Evolutionary conservation across 805 yeast species (phyloP).

Genomic region (Barnettozyma vustinii): DNA sequence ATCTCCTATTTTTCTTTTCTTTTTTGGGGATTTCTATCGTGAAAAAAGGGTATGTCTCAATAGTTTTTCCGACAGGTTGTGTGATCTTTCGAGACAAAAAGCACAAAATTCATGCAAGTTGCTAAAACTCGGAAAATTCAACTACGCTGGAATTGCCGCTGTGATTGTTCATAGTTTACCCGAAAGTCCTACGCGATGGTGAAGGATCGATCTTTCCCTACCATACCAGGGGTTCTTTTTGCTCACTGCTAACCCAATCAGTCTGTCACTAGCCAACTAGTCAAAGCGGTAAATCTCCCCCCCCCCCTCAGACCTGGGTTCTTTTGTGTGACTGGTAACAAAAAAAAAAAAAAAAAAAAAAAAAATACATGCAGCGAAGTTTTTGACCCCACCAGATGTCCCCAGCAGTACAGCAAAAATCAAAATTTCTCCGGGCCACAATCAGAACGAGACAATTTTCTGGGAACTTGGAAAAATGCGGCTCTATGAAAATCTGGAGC

Average conservation of each 20-base stretch:
- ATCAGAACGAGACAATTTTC: not conserved
- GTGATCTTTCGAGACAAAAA: not conserved
- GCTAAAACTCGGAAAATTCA: not conserved
- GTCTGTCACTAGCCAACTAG: too few species aligned
- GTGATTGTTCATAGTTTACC: not conserved
- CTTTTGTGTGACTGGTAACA: too few species aligned
- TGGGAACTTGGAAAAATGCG: not conserved
- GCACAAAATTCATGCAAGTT: not conserved
- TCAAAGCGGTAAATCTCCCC: too few species aligned
- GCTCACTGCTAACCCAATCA: too few species aligned
- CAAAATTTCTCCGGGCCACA: not conserved
- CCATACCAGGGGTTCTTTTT: too few species aligned
- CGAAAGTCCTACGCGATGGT: not conserved
- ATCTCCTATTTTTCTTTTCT: not conserved
- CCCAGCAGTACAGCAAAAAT: not conserved
- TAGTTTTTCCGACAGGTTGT: not conserved
- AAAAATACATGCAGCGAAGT: not conserved
- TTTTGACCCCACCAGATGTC: not conserved
- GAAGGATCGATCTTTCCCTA: not conserved
- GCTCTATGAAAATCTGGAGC: not conserved
- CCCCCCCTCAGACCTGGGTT: too few species aligned
- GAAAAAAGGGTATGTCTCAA: not conserved
- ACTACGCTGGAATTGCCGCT: not conserved
- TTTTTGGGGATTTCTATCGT: not conserved
- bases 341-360: too few species aligned